Base-by-base conservation (phyloP, 2,329 filamentous ascomycete genomes). In the Blumeriella jaapii region DNA sequence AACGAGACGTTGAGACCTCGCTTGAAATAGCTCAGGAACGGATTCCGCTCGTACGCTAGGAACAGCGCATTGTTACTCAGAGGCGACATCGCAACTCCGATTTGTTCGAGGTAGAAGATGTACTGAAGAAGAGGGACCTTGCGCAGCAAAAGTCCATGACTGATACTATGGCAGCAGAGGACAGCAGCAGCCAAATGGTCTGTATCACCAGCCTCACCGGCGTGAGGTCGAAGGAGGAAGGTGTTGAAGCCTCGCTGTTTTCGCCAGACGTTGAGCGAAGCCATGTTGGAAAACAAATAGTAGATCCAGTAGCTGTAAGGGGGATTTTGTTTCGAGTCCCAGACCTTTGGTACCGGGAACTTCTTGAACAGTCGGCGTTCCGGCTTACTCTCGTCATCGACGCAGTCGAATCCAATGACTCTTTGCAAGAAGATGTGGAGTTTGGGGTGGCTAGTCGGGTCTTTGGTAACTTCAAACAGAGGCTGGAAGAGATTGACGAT, bases 221-320 rank as follows among this genome's bases (percentile, higher is more conserved):
- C 96, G 60, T 98, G 91, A 7, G 91, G 91, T 24, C 91, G 76
- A 33, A 98, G 67, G 12, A 93, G 68, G 56, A 98, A 93, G 0
- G 91, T 98, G 58, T 93, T 98, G 69, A 96, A 95, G 1, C 87
- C 87, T 32, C 89, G 78, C 54, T 80, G 78, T 55, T 85, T 89
- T 27, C 91, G 77, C 81, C 83, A 95, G 39, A 80, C 73, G 55
- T 98, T 98, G 49, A 98, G 69, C 7, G 87, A 94, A 1, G 81
- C 72, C 59, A 95, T 85, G 58, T 98, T 98, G 44, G 91, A 78
- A 54, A 91, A 96, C 34, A 96, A 69, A 55, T 94, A 93, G 61
- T 98, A 98, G 55, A 96, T 82, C 91, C 91, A 98, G 62, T 98
- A 98, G 56, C 82, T 95, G 63, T 98, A 98, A 0, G 91, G 91